Percentiles rank a stretch among this genome's conserved stretches.
These are phyloP conservation scores for Camellia japonica DNA, from an alignment of 148 eudicot species.

Conservation along the genomic window DNA sequence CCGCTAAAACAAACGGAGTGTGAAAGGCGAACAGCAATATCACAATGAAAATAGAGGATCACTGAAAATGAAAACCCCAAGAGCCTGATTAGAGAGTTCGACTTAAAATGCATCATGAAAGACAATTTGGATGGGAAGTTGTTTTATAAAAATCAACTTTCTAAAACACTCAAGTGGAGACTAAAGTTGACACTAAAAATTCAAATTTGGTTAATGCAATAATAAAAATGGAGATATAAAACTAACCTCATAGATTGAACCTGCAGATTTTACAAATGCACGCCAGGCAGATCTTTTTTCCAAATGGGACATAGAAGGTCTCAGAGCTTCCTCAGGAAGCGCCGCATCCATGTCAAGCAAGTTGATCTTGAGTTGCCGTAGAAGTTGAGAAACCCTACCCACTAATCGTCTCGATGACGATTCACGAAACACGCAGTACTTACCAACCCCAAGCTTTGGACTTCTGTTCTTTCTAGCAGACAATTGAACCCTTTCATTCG, in stretches of 20 bases:
- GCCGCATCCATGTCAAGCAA: conserved; percentile 55
- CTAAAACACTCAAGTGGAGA: not conserved
- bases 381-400: conserved; percentile 30
- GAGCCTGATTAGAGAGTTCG: not conserved
- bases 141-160: not conserved
- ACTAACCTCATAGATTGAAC: conserved; percentile 49
- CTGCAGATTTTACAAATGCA: conserved; percentile 41
- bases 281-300: conserved; percentile 45
- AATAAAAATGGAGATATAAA: not conserved
- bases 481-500: conserved; percentile 13
- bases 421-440: conserved; percentile 24
- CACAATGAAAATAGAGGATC: too few relatives aligned
- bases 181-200: not conserved
- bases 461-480: conserved; percentile 17
- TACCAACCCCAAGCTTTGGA: conserved; percentile 15
- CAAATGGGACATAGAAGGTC: conserved; percentile 28
- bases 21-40: not conserved
- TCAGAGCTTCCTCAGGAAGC: conserved; percentile 45
- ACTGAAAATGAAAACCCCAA: too few relatives aligned
- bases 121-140: not conserved
- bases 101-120: not conserved
- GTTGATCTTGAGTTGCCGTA: conserved; percentile 36
- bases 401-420: conserved; percentile 30
- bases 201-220: not conserved
- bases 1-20: too few relatives aligned